These are phyloP conservation scores for Hygrophorus russula DNA, from an alignment of 768 basidiomycete genomes.

Conservation along the genomic window DNA sequence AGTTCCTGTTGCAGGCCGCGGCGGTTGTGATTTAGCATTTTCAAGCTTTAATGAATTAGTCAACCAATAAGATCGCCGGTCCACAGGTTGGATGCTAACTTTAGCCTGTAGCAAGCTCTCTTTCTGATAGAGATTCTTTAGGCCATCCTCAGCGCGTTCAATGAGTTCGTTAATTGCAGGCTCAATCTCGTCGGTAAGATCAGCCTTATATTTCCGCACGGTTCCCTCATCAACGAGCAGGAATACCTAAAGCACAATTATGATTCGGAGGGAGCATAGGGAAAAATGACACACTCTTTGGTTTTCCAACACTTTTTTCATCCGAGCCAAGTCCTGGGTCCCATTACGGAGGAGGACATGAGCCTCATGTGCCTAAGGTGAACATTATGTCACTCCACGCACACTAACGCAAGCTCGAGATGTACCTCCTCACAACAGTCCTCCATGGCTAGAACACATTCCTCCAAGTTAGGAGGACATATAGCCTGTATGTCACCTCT, in stretches of 20 bases:
- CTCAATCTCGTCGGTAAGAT: constrained; percentile 70
- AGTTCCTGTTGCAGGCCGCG: constrained; percentile 33
- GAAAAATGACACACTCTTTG: constrained; percentile 38
- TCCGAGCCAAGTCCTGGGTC: constrained; percentile 60
- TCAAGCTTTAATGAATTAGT: constrained; percentile 34
- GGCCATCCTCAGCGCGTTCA: constrained; percentile 56
- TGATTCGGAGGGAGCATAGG: not conserved
- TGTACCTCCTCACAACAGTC: constrained; percentile 72
- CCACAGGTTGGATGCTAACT: constrained; percentile 24
- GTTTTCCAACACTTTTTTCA: constrained; percentile 54
- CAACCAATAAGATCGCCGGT: not conserved
- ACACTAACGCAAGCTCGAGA: not conserved
- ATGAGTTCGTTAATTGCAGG: constrained; percentile 71
- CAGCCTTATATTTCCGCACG: constrained; percentile 63
- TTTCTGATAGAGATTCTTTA: constrained; percentile 49
- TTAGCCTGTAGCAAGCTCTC: constrained; percentile 53
- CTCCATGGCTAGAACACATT: constrained; percentile 70
- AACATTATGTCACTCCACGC: not conserved
- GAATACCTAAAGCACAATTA: constrained; percentile 41
- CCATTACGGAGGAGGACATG: constrained; percentile 60
- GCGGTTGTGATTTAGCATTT: constrained; percentile 34
- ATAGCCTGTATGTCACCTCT: constrained; percentile 50
- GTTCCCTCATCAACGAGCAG: constrained; percentile 63
- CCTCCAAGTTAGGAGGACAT: constrained; percentile 62
- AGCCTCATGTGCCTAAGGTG: constrained; percentile 48